Conservation (phyloP, 768 basidiomycete genomes). For the Amyloporia xantha region DNA sequence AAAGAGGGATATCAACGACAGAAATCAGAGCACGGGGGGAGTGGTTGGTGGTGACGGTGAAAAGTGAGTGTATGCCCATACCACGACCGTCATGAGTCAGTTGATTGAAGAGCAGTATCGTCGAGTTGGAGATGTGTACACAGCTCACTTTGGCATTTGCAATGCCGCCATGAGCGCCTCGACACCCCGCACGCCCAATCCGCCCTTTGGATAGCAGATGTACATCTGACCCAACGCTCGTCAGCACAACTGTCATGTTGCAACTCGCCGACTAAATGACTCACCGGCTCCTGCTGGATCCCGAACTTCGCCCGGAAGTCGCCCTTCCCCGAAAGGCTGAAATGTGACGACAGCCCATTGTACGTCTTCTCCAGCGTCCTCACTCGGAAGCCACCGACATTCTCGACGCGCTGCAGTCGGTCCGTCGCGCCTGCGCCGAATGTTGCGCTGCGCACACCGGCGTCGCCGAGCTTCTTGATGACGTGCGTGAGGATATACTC, state of each 20-base stretch:
- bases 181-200: conserved; percentile 26
- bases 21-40: too few relatives aligned
- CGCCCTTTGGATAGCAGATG: conserved; percentile 28
- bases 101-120: too few relatives aligned
- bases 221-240: too few relatives aligned
- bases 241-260: too few relatives aligned
- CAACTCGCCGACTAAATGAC: too few relatives aligned
- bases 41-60: too few relatives aligned
- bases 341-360: conserved; percentile 28
- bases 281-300: conserved; percentile 25
- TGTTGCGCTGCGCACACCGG: conserved; percentile 29
- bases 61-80: too few relatives aligned
- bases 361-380: conserved; percentile 35
- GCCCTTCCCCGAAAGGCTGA: conserved; percentile 30
- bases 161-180: conserved; percentile 29
- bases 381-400: conserved; percentile 27
- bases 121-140: not conserved
- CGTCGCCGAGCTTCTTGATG: conserved; percentile 30
- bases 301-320: conserved; percentile 34
- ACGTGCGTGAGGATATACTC: conserved; percentile 32
- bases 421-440: conserved; percentile 36
- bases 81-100: too few relatives aligned
- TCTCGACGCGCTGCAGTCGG: conserved; percentile 24
- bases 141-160: conserved; percentile 25
- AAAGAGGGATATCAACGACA: too few relatives aligned